Percentiles rank a stretch among this genome's conserved stretches.
Conservation (phyloP, 495 filamentous ascomycete species). For the Aspergillus wentii region DNA sequence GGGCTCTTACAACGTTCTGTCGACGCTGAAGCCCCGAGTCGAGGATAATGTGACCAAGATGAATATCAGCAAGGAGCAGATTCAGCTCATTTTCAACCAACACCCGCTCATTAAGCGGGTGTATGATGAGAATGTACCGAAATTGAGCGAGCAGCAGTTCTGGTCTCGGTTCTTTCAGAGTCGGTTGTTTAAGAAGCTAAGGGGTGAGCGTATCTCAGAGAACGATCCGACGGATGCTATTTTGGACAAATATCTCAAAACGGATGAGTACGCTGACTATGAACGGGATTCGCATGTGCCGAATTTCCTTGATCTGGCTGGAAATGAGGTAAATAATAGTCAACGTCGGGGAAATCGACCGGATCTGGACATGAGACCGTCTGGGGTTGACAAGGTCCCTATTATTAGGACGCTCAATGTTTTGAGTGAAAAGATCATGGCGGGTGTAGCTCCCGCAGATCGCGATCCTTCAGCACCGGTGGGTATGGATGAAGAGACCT, state of each 20-base stretch:
- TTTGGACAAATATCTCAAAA: conserved; percentile 78
- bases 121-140: conserved; percentile 91
- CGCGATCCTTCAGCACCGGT: conserved; percentile 55
- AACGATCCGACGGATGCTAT: conserved; percentile 65
- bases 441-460: conserved; percentile 75
- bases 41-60: conserved; percentile 74
- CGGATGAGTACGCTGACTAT: conserved; percentile 52
- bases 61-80: conserved; percentile 86
- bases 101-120: conserved; percentile 87
- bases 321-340: conserved; percentile 87
- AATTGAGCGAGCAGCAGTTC: conserved; percentile 72
- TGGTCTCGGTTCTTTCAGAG: conserved; percentile 92
- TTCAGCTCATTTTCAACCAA: conserved; percentile 86
- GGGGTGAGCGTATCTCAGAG: conserved; percentile 77
- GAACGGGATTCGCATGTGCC: conserved; percentile 63
- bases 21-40: conserved; percentile 76
- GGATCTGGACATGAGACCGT: conserved; percentile 82
- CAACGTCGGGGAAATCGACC: conserved; percentile 74
- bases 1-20: conserved; percentile 88
- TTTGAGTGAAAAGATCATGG: conserved; percentile 86
- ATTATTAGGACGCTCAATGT: conserved; percentile 83
- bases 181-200: conserved; percentile 82
- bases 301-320: conserved; percentile 84
- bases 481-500: conserved; percentile 71
- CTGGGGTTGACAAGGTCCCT: conserved; percentile 58